Evolutionary conservation across 495 filamentous ascomycete genomes (phyloP).

Genomic region (Penicillium paradoxum): DNA sequence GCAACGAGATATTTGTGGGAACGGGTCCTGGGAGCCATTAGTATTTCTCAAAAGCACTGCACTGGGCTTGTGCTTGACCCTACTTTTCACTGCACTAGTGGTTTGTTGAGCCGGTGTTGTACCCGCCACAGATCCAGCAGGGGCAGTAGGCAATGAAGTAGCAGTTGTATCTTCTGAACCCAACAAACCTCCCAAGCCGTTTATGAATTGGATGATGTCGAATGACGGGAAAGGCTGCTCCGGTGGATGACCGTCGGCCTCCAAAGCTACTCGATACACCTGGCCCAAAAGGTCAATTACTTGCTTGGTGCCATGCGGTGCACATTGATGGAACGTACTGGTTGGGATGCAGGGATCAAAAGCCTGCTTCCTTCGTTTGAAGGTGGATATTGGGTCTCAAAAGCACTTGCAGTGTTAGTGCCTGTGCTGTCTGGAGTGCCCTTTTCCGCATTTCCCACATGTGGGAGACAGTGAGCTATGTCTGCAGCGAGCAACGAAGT

Average conservation of each 20-base stretch:
- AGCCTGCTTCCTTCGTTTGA: constrained; percentile 21
- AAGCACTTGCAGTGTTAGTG: constrained; percentile 15
- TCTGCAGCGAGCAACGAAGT: constrained; percentile 35
- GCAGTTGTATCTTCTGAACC: constrained; percentile 4
- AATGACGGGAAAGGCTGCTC: constrained; percentile 33
- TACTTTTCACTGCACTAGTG: neutral
- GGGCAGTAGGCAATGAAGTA: neutral
- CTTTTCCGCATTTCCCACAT: constrained; percentile 8
- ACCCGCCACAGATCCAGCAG: neutral
- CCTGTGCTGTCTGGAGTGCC: constrained; percentile 16
- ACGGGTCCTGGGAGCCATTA: constrained; percentile 5
- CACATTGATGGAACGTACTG: constrained; percentile 23
- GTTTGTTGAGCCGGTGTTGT: neutral
- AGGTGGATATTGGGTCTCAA: constrained; percentile 38
- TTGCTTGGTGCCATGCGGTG: neutral
- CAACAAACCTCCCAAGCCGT: constrained; percentile 24
- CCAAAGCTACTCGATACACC: constrained; percentile 37
- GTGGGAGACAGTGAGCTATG: constrained; percentile 23
- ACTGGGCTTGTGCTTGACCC: neutral
- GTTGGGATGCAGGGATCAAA: constrained; percentile 22
- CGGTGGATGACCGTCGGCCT: constrained; percentile 39
- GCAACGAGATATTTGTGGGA: neutral
- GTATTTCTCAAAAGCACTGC: neutral
- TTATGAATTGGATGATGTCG: constrained; percentile 17
- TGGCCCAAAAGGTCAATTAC: constrained; percentile 12